Conservation (phyloP, 176 grass and related monocot genomes). For the Calamus simplicifolius region DNA sequence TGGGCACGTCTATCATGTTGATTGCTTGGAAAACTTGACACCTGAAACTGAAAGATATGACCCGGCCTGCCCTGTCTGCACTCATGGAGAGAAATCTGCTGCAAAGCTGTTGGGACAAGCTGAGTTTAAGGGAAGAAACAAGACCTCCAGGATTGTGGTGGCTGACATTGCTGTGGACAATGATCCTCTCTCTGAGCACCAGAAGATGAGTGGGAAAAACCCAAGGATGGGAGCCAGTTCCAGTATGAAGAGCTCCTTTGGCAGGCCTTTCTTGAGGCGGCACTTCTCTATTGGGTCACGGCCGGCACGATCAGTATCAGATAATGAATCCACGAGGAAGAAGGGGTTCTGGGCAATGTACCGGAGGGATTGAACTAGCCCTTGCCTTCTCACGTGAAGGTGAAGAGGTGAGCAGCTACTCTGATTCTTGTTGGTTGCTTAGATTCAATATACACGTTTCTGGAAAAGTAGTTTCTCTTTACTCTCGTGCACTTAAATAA, state of each 20-base stretch:
- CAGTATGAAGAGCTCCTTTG: conserved; percentile 48
- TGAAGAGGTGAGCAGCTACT: neutral
- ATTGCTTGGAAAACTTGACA: conserved; percentile 68
- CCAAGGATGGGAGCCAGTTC: conserved; percentile 32
- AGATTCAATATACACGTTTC: no score
- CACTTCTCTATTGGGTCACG: conserved; percentile 54
- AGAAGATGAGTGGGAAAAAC: conserved; percentile 19
- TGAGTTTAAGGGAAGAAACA: conserved; percentile 27
- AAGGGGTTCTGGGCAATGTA: conserved; percentile 65
- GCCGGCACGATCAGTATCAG: conserved; percentile 17
- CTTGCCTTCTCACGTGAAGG: neutral
- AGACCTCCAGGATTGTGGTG: conserved; percentile 29
- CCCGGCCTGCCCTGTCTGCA: conserved; percentile 60
- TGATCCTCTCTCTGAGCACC: conserved; percentile 18
- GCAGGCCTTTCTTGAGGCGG: conserved; percentile 41
- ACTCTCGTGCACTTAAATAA: no score
- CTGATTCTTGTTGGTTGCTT: no score
- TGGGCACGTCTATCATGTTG: conserved; percentile 57
- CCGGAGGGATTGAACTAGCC: conserved; percentile 29
- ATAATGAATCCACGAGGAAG: conserved; percentile 37
- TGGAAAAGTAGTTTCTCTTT: no score
- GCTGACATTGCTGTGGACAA: conserved; percentile 7
- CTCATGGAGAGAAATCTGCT: conserved; percentile 41
- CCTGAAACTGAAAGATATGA: conserved; percentile 57
- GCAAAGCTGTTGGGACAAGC: conserved; percentile 43